Conservation (phyloP, 129 eudicot species). For the Mikania micrantha region DNA sequence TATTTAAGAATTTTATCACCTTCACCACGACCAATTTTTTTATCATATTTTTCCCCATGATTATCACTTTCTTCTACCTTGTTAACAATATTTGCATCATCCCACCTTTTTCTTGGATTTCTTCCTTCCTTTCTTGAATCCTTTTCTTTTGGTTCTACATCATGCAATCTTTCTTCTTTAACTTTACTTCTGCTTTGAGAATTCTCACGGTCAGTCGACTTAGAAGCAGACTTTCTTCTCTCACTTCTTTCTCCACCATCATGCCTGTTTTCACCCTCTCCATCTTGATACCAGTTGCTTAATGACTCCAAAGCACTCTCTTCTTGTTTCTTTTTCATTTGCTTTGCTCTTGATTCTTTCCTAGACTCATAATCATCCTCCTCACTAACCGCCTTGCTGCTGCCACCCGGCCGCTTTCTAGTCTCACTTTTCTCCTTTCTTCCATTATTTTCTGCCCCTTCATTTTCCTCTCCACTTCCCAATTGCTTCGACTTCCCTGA, state of each 20-base stretch:
- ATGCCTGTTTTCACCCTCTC: slow-evolving; percentile 56
- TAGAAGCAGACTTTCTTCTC: slow-evolving; percentile 47
- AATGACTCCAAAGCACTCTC: slow-evolving; percentile 69
- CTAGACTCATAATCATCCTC: slow-evolving; percentile 56
- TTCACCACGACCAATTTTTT: slow-evolving; percentile 12
- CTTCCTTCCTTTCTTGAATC: slow-evolving; percentile 41
- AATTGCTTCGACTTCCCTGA: slow-evolving; percentile 56
- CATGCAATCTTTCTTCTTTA: slow-evolving; percentile 46
- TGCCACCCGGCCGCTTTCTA: slow-evolving; percentile 58
- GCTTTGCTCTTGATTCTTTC: slow-evolving; percentile 32
- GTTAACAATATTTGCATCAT: slow-evolving; percentile 34
- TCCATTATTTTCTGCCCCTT: slow-evolving; percentile 51
- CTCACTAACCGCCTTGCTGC: slow-evolving; percentile 56
- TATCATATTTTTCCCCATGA: slow-evolving; percentile 27
- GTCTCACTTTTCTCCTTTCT: slow-evolving; percentile 62
- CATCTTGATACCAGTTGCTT: slow-evolving; percentile 86
- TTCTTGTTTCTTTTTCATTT: slow-evolving; percentile 60
- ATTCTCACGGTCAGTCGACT: slow-evolving; percentile 38
- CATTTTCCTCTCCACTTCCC: slow-evolving; percentile 54
- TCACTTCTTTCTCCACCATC: slow-evolving; percentile 59
- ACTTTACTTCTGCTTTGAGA: slow-evolving; percentile 37
- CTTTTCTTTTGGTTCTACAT: slow-evolving; percentile 36
- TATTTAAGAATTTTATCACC: slow-evolving; percentile 44
- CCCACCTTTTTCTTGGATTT: slow-evolving; percentile 65
- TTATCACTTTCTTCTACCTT: slow-evolving; percentile 40